A percentile compares a stretch with the other conserved stretches of the same genome.
These are phyloP conservation scores for Luvunga scandens DNA, from an alignment of 345 rosid species.

Conservation along the genomic window DNA sequence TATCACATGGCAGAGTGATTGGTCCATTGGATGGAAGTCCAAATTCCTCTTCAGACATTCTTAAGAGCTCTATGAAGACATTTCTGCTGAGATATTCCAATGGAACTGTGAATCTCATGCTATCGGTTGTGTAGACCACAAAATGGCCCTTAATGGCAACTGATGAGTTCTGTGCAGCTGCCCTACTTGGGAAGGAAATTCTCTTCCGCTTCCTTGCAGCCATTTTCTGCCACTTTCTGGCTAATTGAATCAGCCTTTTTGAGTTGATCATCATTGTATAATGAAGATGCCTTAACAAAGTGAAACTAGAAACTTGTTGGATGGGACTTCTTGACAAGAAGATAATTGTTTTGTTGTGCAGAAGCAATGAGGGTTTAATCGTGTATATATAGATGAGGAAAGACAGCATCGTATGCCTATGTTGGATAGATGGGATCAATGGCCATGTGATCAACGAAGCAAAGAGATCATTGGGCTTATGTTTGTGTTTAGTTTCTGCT, in stretches of 20 bases:
- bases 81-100: constrained; percentile 21
- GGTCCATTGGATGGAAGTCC: constrained; percentile 31
- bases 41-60: constrained; percentile 35
- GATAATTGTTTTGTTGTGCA: neutral
- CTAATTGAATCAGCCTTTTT: constrained; percentile 20
- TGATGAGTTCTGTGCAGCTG: neutral
- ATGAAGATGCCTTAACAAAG: neutral
- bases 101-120: constrained; percentile 11
- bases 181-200: constrained; percentile 19
- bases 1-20: constrained; percentile 28
- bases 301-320: neutral
- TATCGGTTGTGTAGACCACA: constrained; percentile 32
- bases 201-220: constrained; percentile 7
- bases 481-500: neutral
- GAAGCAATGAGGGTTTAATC: neutral
- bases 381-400: neutral
- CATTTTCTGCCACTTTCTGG: constrained; percentile 21
- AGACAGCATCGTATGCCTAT: neutral
- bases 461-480: neutral
- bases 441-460: neutral
- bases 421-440: neutral
- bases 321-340: neutral
- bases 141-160: constrained; percentile 27
- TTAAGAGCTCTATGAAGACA: constrained; percentile 30
- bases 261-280: constrained; percentile 19